These are phyloP conservation scores for Phaeosphaeriaceae sp. DNA, from an alignment of 2,329 filamentous ascomycete genomes.

Conservation along the genomic window DNA sequence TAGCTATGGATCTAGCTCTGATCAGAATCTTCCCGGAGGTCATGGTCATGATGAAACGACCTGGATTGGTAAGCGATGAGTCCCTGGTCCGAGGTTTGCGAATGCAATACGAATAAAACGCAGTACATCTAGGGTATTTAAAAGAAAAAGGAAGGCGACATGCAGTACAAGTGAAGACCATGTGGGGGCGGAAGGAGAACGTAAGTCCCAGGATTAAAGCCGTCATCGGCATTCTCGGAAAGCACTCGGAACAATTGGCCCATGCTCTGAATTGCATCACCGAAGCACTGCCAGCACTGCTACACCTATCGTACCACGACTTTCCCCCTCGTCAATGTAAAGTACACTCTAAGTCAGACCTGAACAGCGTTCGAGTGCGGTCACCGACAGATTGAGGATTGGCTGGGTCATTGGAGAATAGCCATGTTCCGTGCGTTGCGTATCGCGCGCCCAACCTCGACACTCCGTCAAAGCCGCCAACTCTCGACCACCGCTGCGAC, in stretches of 20 bases:
- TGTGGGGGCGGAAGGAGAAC: background rate
- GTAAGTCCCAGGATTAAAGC: background rate
- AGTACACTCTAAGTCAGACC: background rate
- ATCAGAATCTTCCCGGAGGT: conserved; percentile 27
- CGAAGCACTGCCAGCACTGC: background rate
- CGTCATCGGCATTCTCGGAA: background rate
- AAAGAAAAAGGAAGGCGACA: background rate
- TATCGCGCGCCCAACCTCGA: conserved; percentile 14
- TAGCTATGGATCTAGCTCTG: conserved; percentile 68
- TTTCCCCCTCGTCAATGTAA: background rate
- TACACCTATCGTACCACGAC: background rate
- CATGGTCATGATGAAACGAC: conserved; percentile 12
- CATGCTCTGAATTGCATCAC: background rate
- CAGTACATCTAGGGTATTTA: background rate
- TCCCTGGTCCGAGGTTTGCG: background rate
- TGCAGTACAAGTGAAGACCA: background rate
- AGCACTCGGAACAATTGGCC: background rate
- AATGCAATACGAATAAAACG: background rate
- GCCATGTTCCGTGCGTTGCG: conserved; percentile 30
- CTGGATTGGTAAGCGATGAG: background rate
- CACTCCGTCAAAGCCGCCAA: conserved; percentile 17
- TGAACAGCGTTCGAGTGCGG: too few species aligned
- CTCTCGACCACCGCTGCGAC: conserved; percentile 29
- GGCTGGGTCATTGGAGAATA: background rate
- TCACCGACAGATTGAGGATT: too few species aligned